phyloP scores from a whole-genome alignment of 306 rosid species.

The Medicago ruthenica region DNA sequence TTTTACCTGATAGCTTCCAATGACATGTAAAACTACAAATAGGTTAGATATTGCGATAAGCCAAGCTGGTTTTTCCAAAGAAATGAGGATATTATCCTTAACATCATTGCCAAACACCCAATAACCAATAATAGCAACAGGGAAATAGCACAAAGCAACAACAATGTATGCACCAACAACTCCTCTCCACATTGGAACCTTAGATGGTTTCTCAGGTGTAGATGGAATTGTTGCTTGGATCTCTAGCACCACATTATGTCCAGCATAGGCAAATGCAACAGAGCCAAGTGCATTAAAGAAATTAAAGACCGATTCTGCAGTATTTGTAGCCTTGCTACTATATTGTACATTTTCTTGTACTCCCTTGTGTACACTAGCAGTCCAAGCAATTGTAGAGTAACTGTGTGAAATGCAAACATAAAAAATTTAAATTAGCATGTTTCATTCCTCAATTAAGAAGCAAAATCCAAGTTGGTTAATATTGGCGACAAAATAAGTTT shows the following conservation, averaged over 20 bases:
- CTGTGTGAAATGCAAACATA: not conserved
- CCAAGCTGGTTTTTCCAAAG: conserved; percentile 76
- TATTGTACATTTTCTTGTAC: conserved; percentile 36
- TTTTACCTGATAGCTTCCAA: conserved; percentile 91
- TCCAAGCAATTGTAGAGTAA: conserved; percentile 12
- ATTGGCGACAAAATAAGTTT: too few relatives aligned
- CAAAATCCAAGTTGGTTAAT: too few relatives aligned
- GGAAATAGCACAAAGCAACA: conserved; percentile 91
- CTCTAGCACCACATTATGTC: conserved; percentile 90
- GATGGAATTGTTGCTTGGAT: conserved; percentile 97
- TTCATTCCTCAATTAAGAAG: too few relatives aligned
- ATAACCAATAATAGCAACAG: conserved; percentile 81
- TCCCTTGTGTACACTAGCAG: not conserved
- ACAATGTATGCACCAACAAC: conserved; percentile 78
- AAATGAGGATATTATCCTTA: conserved; percentile 61
- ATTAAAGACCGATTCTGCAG: conserved; percentile 57
- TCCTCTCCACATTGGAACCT: conserved; percentile 95
- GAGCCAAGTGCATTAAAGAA: conserved; percentile 73
- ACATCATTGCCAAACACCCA: conserved; percentile 71
- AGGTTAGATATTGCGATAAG: conserved; percentile 83
- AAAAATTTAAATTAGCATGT: too few relatives aligned
- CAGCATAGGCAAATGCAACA: conserved; percentile 92
- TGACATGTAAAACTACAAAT: conserved; percentile 86
- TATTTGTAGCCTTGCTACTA: conserved; percentile 46
- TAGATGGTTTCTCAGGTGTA: conserved; percentile 86